Percentiles rank a stretch among this genome's conserved stretches.
These are phyloP conservation scores for Niebla homalea DNA, from an alignment of 495 filamentous ascomycete genomes.

Conservation along the genomic window DNA sequence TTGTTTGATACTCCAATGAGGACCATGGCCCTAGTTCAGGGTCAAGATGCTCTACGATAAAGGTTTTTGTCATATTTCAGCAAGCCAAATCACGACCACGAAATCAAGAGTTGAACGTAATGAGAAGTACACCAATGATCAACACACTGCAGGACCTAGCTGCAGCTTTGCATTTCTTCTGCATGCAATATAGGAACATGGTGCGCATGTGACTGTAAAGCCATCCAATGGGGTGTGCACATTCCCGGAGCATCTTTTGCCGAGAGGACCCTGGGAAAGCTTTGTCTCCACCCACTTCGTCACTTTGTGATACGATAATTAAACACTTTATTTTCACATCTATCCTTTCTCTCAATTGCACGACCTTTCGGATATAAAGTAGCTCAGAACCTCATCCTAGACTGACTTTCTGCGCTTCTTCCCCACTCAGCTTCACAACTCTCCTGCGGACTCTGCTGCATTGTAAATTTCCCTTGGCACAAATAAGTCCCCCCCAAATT, in stretches of 20 bases:
- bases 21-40: conserved; percentile 92
- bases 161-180: too few species aligned
- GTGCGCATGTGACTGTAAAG: background rate
- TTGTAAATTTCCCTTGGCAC: too few species aligned
- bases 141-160: background rate
- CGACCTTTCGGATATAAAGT: background rate
- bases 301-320: background rate
- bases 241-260: background rate
- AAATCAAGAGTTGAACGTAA: background rate
- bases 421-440: background rate
- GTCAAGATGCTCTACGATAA: conserved; percentile 88
- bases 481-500: too few species aligned
- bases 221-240: background rate
- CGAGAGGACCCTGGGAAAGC: background rate
- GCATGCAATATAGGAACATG: background rate
- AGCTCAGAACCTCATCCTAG: background rate
- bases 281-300: background rate
- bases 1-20: conserved; percentile 73
- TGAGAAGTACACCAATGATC: background rate
- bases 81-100: background rate
- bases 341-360: background rate
- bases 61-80: conserved; percentile 38
- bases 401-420: background rate
- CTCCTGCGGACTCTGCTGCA: too few species aligned
- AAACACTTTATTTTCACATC: background rate